Evolutionary conservation across 1,284 basidiomycete genomes (phyloP).

Genomic region (Megacollybia platyphylla): DNA sequence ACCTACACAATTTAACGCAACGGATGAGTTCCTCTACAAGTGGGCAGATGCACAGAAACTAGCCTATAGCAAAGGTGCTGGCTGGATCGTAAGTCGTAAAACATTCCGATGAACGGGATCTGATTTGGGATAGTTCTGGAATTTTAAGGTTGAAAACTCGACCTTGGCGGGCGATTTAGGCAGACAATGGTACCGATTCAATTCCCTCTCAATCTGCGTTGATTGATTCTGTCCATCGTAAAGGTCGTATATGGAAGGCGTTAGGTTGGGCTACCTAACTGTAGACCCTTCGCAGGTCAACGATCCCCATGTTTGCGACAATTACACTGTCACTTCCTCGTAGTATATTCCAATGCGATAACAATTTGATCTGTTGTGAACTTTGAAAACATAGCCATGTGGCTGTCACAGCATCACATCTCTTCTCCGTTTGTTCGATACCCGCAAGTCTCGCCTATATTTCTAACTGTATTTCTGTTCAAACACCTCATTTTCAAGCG

Average conservation of each 20-base stretch:
- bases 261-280: conserved; percentile 47
- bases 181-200: conserved; percentile 38
- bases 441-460: conserved; percentile 8
- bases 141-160: conserved; percentile 59
- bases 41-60: conserved; percentile 78
- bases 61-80: conserved; percentile 44
- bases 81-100: conserved; percentile 49
- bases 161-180: conserved; percentile 30
- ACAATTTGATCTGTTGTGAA: no score
- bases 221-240: background rate
- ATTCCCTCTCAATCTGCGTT: no score
- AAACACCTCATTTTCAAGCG: conserved; percentile 21
- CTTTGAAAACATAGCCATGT: no score
- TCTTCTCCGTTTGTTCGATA: conserved; percentile 5
- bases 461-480: conserved; percentile 9
- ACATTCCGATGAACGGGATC: background rate
- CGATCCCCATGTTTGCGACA: conserved; percentile 48
- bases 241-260: conserved; percentile 65
- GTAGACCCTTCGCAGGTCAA: conserved; percentile 42
- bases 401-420: conserved; percentile 2
- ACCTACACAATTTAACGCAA: conserved; percentile 52
- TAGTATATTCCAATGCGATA: no score
- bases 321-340: conserved; percentile 17
- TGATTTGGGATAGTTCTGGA: conserved; percentile 48
- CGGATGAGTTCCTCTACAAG: conserved; percentile 45